Base-by-base conservation (phyloP, 768 basidiomycete species). In the Amylocystis lapponica region DNA sequence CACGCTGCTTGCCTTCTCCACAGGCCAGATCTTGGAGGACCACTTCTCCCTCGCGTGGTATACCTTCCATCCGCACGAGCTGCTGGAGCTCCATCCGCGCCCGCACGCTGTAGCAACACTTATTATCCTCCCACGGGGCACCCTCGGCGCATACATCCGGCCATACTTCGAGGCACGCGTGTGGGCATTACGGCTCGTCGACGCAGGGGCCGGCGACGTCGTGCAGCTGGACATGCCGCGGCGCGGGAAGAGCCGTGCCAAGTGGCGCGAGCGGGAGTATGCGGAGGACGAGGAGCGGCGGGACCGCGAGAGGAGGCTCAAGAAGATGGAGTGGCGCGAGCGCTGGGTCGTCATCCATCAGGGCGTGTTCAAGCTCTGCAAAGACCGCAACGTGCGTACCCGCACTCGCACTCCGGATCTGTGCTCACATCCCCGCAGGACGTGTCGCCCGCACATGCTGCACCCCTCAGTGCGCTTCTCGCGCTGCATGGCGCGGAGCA, bases 11-110 rank as follows among this genome's bases (percentile, higher is more conserved):
- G 74, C 79, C 1, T 86, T 81, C 53, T 76, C 83, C 2, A 84
- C 84, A 0, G 82, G 83, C 3, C 73, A 83, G 50, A 61, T 83
- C 12, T 72, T 88, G 23, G 81, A 88, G 53, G 84, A 86, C 54
- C 78, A 82, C 17, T 74, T 72, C 34, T 48, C 66, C 9, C 55
- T 76, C 20, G 62, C 72, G 0, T 82, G 78, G 72, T 86, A 85
- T 53, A 65, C 72, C 30, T 53, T 87, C 17, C 63, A 67, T 6
- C 73, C 81, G 0, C 67, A 78, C 49, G 86, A 88, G 51, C 69
- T 89, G 2, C 69, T 89, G 17, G 86, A 89, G 53, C 58, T 89
- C 14, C 84, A 89, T 45, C 67, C 69, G 6, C 47, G 42, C 2
- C 44, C 49, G 11, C 46, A 38, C 32, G 44, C 53, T 9, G n/a